Evolutionary conservation across 192 early-diverging fungal genomes (phyloP), one percentile per base, ranked within the genome.

Genomic region (Coemansia sp.): DNA sequence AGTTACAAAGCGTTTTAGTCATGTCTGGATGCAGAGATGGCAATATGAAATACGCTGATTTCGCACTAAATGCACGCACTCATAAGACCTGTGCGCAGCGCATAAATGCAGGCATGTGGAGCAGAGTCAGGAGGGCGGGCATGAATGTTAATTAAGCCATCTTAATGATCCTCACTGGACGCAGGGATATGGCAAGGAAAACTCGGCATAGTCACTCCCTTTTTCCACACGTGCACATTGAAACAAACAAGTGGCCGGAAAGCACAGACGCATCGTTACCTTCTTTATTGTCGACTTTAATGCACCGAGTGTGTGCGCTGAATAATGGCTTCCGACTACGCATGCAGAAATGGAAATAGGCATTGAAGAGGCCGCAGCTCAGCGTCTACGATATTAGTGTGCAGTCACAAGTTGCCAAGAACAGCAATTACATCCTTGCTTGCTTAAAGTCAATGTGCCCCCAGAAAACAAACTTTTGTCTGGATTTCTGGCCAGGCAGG

Each of bases 281-380:
- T 90, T 84, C 62, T 90, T 92, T 48, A 92, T 75, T 8, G 87
- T 90, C 49, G 85, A 84, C 58, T 92, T 92, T 65, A 92, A 68
- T 9, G 88, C 87, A 4, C 90, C 86, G 21, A 90, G 79, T 47
- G 89, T 88, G 48, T 90, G 90, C 19, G 84, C 81, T 14, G 88
- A 86, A 72, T 87, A 92, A 73, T 92, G 90, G 37, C 84, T 88
- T 39, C 89, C 89, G 56, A 92, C 82, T 88, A 73, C 63, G 63
- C 2, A n/a, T 50, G 32, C 32, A 35, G 32, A 35, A 35, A 35
- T 35, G 8, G 14, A 19, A 8, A 14, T 11, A 11, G 51, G 0
- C 51, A 52, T 52, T 22, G 21, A 35, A 35, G 21, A 35, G 8
- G 8, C 32, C 32, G 32, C 32, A 35, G 32, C 32, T 9, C 32